These are phyloP conservation scores for Solanum phureja DNA, from an alignment of 257 asterid species.

Conservation along the genomic window DNA sequence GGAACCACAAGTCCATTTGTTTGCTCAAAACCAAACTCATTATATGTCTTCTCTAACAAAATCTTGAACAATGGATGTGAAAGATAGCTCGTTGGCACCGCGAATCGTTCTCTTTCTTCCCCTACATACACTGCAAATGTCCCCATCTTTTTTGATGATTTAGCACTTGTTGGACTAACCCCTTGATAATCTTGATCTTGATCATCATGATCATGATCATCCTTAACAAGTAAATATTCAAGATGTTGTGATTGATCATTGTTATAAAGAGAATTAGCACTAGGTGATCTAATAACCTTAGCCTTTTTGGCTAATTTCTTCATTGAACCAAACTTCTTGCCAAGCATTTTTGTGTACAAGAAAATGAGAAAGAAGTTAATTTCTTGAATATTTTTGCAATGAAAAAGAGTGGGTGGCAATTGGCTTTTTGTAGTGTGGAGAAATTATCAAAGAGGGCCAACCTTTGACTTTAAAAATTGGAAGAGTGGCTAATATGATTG, in stretches of 20 bases:
- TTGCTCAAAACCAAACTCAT: conserved; percentile 60
- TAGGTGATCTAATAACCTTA: conserved; percentile 7
- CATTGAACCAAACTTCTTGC: conserved; percentile 64
- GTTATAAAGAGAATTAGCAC: background rate
- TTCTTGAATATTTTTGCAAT: conserved; percentile 13
- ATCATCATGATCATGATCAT: background rate
- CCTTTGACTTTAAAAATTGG: conserved; percentile 11
- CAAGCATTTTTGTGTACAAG: conserved; percentile 24
- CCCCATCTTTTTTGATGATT: conserved; percentile 39
- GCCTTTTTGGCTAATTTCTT: conserved; percentile 54
- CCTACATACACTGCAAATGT: conserved; percentile 64
- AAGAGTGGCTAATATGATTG: background rate
- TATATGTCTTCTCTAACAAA: conserved; percentile 60
- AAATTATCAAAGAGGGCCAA: conserved; percentile 1
- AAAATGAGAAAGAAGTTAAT: background rate
- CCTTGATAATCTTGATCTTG: conserved; percentile 4
- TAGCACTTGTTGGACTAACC: conserved; percentile 8
- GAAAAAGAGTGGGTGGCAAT: conserved; percentile 7
- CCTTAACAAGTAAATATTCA: conserved; percentile 28
- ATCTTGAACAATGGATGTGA: conserved; percentile 83
- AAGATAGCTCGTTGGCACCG: conserved; percentile 58
- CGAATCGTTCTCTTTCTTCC: conserved; percentile 53
- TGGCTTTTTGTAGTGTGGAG: conserved; percentile 27
- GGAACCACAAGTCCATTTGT: conserved; percentile 57
- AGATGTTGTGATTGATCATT: conserved; percentile 5